Base-by-base conservation (phyloP, 192 early-diverging fungal genomes). In the Rhizophagus clarus region DNA sequence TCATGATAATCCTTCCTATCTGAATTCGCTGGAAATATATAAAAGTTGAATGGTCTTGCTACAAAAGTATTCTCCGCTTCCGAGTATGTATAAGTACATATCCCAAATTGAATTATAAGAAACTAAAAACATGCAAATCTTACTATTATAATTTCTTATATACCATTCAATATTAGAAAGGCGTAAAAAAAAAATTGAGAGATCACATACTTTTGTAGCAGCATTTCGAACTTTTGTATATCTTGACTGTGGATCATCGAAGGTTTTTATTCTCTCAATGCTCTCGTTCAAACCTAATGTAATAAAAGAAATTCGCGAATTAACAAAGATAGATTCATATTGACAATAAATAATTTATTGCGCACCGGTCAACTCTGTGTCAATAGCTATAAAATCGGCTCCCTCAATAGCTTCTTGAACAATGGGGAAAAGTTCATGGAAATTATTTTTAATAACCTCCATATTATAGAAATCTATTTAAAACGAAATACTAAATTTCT, bases 31-130 rank as follows among this genome's bases (percentile, higher is more conserved):
- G 95, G 95, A 76, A 99, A 97, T 20, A 96, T 89, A 77, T 94
- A 95, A 71, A 96, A 96, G 77, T 96, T 99, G 87, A 94, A 97
- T 8, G 97, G 91, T 47, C 85, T 82, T 0, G 94, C 95, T 60
- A 92, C 86, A 83, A 95, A 97, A 42, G 82, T 87, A 12, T 87
- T 74, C 12, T 81, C 67, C 14, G 81, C 72, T 3, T 84, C 87
- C 20, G 83, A 81, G 89, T 93, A 95, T 8, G 88, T 92, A 82
- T 96, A 99, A 15, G 92, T 88, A 69, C 95, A 93, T 42, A 99
- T 81, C 0, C 97, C 97, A 31, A 92, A 91, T 83, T 99, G 97
- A 49, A 92, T 85, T 24, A 95, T 89, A 17, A 83, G 81, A 79
- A 88, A 89, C 40, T 76, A 81, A 70, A 70, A 56, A 56, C 7